These are phyloP conservation scores for Psilocybe subaeruginosa DNA, from an alignment of 768 basidiomycete genomes.

Conservation along the genomic window DNA sequence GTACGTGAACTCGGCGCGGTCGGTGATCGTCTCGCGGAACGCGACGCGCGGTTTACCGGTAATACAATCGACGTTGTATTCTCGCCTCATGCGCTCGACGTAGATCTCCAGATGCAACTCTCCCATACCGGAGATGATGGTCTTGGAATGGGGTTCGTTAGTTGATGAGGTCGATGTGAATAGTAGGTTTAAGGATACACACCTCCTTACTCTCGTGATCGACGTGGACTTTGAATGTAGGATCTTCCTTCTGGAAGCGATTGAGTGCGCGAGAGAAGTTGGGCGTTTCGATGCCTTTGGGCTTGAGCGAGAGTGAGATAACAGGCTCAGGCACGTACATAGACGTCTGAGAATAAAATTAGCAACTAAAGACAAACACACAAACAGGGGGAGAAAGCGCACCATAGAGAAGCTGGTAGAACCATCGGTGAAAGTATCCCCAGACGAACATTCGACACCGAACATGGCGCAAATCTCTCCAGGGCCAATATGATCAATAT, in stretches of 20 bases:
- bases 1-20: slow-evolving; percentile 81
- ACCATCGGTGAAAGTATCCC: slow-evolving; percentile 97
- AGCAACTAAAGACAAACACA: neutral
- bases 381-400: slow-evolving; percentile 21
- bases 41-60: slow-evolving; percentile 97
- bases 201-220: slow-evolving; percentile 95
- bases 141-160: slow-evolving; percentile 45
- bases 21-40: slow-evolving; percentile 92
- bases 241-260: slow-evolving; percentile 98
- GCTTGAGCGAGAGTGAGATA: slow-evolving; percentile 93
- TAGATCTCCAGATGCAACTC: slow-evolving; percentile 99
- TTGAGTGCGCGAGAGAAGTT: slow-evolving; percentile 97
- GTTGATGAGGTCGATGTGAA: neutral
- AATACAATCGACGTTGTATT: slow-evolving; percentile 91
- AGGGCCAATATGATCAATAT: slow-evolving; percentile 90
- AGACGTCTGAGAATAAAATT: slow-evolving; percentile 63
- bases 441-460: slow-evolving; percentile 96
- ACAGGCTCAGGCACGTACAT: slow-evolving; percentile 99
- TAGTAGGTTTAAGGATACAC: neutral
- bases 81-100: slow-evolving; percentile 97
- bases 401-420: slow-evolving; percentile 93
- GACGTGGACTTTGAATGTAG: slow-evolving; percentile 97
- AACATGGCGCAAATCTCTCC: slow-evolving; percentile 99
- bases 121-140: slow-evolving; percentile 99
- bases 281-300: slow-evolving; percentile 89